Evolutionary conservation across 768 basidiomycete genomes (phyloP).

Genomic region (Lactarius vividus): DNA sequence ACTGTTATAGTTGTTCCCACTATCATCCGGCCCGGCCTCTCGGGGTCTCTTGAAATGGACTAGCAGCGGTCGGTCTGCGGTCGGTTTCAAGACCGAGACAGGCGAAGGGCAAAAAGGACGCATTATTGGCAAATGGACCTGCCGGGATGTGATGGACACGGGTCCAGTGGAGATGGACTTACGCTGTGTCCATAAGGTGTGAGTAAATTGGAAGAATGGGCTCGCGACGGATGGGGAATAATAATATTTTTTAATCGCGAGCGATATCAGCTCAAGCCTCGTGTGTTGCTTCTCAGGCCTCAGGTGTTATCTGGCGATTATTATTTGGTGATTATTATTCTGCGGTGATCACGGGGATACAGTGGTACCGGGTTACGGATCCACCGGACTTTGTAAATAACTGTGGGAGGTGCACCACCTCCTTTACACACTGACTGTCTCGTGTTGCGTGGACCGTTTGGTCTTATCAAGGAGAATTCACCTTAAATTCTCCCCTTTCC

Average conservation of each 20-base stretch:
- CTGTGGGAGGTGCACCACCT: constrained; percentile 9
- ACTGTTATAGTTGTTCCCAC: constrained; percentile 20
- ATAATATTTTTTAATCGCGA: not conserved
- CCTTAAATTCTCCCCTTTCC: constrained; percentile 13
- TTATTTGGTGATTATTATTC: too few species aligned
- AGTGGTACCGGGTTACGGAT: not conserved
- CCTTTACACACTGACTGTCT: constrained; percentile 20
- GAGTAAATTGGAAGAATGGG: not conserved
- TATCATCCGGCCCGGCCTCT: not conserved
- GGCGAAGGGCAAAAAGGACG: constrained; percentile 25
- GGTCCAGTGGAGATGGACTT: not conserved
- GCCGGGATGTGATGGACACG: not conserved
- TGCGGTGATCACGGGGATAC: not conserved
- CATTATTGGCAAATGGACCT: constrained; percentile 19
- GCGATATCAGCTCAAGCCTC: not conserved
- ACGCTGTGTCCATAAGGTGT: not conserved
- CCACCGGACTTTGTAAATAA: not conserved
- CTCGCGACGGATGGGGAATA: not conserved
- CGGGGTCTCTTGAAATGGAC: not conserved
- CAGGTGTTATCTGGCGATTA: too few species aligned
- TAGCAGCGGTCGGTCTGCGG: not conserved
- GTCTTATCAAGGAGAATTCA: constrained; percentile 19
- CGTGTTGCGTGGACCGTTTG: constrained; percentile 22
- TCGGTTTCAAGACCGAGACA: not conserved
- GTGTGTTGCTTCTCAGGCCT: too few species aligned